Percentiles rank a stretch among this genome's conserved stretches.
phyloP scores from a whole-genome alignment of 2,329 filamentous ascomycete genomes.

The Coleophoma eucalyptorum region DNA sequence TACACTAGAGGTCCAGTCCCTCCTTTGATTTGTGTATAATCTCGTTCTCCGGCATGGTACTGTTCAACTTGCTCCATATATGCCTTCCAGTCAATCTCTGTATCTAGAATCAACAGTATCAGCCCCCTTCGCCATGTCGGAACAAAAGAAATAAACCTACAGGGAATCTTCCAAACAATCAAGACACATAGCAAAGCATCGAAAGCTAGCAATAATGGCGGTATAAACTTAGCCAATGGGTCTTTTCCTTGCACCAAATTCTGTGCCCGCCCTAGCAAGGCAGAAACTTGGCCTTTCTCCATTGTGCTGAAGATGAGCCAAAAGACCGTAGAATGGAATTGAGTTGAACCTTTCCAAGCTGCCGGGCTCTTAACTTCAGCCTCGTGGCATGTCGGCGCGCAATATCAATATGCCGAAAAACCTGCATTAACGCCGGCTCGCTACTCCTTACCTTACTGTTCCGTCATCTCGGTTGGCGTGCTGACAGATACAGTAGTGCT shows the following conservation, averaged over 20 bases:
- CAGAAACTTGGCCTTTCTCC: conserved; percentile 4
- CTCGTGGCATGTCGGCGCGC: too few relatives aligned
- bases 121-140: not conserved
- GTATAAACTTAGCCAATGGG: conserved; percentile 21
- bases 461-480: too few relatives aligned
- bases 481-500: too few relatives aligned
- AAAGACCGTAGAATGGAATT: too few relatives aligned
- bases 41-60: conserved; percentile 77
- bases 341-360: too few relatives aligned
- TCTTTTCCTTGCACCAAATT: conserved; percentile 21
- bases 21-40: conserved; percentile 83
- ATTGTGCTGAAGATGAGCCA: not conserved
- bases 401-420: too few relatives aligned
- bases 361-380: too few relatives aligned
- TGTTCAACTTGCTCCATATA: conserved; percentile 93
- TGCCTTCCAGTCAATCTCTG: conserved; percentile 95
- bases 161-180: conserved; percentile 24
- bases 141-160: conserved; percentile 11
- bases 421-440: too few relatives aligned
- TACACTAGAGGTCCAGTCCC: conserved; percentile 93
- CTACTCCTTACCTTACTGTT: too few relatives aligned
- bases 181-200: conserved; percentile 23
- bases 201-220: conserved; percentile 17
- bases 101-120: conserved; percentile 53
- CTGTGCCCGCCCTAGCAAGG: conserved; percentile 14